Conservation (phyloP, 2,329 filamentous ascomycete species). For the Aotearoamyces nothofagi region DNA sequence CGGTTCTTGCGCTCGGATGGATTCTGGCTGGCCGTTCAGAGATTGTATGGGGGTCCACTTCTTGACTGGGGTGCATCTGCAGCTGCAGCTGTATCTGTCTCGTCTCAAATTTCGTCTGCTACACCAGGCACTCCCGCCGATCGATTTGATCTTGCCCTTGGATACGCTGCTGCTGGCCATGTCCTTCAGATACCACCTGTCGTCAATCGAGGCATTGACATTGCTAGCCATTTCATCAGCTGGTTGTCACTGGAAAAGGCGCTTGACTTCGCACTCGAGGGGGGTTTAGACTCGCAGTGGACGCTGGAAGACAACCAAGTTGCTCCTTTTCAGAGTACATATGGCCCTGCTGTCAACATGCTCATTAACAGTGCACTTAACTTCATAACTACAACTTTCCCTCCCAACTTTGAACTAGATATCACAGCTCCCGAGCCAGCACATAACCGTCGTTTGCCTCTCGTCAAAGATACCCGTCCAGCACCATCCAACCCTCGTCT, state of each 20-base stretch:
- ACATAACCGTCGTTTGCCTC: constrained; percentile 30
- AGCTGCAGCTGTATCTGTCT: constrained; percentile 5
- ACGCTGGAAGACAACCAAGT: constrained; percentile 16
- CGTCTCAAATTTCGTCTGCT: constrained; percentile 15
- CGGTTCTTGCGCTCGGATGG: constrained; percentile 37
- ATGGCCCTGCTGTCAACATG: constrained; percentile 36
- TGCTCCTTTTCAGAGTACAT: constrained; percentile 24
- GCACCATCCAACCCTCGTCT: constrained; percentile 34
- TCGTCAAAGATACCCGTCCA: constrained; percentile 10
- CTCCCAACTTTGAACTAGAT: constrained; percentile 43
- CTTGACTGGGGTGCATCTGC: constrained; percentile 19
- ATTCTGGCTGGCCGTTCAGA: constrained; percentile 40
- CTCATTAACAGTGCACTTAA: constrained; percentile 39
- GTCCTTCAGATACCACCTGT: constrained; percentile 40
- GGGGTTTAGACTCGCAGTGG: constrained; percentile 24
- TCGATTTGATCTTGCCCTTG: constrained; percentile 39
- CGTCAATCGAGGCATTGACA: constrained; percentile 39
- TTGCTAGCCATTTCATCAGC: constrained; percentile 39
- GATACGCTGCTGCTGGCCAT: constrained; percentile 48
- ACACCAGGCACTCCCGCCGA: constrained; percentile 24
- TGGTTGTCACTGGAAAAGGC: constrained; percentile 49
- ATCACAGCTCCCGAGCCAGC: constrained; percentile 27
- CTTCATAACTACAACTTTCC: constrained; percentile 46
- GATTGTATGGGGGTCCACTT: constrained; percentile 39
- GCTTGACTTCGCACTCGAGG: constrained; percentile 41